phyloP scores from a whole-genome alignment of 208 protist species.

The Wallacemonas sp. region DNA sequence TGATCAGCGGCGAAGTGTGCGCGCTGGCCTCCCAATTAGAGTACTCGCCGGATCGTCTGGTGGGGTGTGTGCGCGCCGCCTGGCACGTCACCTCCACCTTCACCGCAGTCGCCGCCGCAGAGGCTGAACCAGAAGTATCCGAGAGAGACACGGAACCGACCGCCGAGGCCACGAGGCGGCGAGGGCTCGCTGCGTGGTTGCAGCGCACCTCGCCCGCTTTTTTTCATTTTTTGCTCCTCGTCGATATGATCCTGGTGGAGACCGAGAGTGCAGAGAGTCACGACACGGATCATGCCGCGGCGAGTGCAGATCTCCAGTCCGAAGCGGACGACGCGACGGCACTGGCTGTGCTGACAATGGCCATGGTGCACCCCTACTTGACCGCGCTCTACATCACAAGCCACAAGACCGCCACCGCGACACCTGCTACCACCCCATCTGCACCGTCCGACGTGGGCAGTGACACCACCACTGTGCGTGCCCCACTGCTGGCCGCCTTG shows the following conservation, averaged over 20 bases:
- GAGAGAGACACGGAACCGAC: too few species aligned
- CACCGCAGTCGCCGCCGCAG: background rate
- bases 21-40: background rate
- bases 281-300: background rate
- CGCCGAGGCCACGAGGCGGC: too few species aligned
- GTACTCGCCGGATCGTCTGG: background rate
- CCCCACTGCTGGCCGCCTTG: background rate
- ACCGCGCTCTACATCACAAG: background rate
- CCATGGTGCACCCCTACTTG: slow-evolving; percentile 16
- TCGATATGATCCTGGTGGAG: background rate
- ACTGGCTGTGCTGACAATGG: slow-evolving; percentile 1
- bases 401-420: background rate
- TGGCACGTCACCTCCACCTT: background rate
- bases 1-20: background rate
- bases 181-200: background rate
- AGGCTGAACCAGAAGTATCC: too few species aligned
- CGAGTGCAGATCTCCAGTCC: background rate
- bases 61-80: slow-evolving; percentile 7
- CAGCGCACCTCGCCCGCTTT: background rate
- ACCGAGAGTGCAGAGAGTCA: background rate
- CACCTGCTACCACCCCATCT: background rate
- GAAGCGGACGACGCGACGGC: background rate
- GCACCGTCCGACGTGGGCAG: background rate
- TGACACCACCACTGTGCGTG: background rate
- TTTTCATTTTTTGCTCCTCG: background rate